Conservation (phyloP, 257 asterid species). For the Primulina huaijiensis region DNA sequence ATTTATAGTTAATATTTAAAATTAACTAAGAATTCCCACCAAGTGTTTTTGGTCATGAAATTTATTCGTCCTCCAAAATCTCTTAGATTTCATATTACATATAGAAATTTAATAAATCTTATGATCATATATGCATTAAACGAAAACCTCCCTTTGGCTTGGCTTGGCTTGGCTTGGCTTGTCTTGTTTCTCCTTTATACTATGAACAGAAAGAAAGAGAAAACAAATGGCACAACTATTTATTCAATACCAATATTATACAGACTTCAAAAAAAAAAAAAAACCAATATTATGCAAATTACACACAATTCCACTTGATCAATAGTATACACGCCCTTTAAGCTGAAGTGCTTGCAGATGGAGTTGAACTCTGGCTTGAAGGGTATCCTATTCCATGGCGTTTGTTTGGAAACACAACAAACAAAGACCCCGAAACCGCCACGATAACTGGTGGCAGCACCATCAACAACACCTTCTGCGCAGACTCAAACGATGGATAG, state of each 20-base stretch:
- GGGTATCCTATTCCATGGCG: constrained; percentile 86
- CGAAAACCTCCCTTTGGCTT: too few species aligned
- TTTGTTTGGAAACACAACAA: constrained; percentile 52
- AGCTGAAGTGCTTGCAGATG: constrained; percentile 12
- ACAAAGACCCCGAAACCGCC: constrained; percentile 44
- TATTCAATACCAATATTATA: not conserved
- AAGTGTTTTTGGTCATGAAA: too few species aligned
- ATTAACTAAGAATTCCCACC: too few species aligned
- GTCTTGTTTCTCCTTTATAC: too few species aligned
- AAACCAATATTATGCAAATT: not conserved
- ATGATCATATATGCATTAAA: too few species aligned
- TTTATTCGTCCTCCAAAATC: too few species aligned
- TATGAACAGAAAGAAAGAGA: not conserved
- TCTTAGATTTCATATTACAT: too few species aligned
- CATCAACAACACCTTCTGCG: constrained; percentile 55
- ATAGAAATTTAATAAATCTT: too few species aligned
- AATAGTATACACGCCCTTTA: not conserved
- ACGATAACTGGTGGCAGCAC: constrained; percentile 64
- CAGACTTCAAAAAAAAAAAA: too few species aligned
- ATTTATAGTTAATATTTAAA: too few species aligned
- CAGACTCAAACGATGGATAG: constrained; percentile 56
- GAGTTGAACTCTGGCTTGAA: constrained; percentile 19
- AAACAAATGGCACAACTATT: constrained; percentile 11
- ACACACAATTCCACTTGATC: not conserved
- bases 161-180: too few species aligned